Conservation (phyloP, 2,329 filamentous ascomycete species). For the Pestalotiopsis sp. region DNA sequence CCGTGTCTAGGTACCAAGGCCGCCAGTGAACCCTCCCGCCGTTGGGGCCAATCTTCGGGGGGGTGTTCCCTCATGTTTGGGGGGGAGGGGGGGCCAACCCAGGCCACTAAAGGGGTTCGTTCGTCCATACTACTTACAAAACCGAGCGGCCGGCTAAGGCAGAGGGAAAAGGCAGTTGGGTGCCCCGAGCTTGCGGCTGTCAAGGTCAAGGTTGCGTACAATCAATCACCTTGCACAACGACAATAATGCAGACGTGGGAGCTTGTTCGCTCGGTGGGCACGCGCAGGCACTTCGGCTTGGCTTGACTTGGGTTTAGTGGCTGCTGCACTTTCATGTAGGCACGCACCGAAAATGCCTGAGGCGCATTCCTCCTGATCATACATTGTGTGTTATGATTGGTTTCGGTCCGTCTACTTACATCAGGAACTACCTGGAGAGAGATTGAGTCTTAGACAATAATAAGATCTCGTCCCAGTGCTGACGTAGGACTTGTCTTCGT, state of each 20-base stretch:
- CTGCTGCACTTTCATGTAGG: not conserved
- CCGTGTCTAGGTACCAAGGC: not conserved
- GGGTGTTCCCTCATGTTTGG: not conserved
- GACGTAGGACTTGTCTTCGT: not conserved
- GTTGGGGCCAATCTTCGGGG: not conserved
- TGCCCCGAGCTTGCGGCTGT: not conserved
- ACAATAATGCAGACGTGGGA: not conserved
- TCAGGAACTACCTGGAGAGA: not conserved
- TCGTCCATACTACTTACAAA: not conserved
- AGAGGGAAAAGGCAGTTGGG: not conserved
- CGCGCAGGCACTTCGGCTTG: not conserved
- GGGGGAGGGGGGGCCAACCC: not conserved
- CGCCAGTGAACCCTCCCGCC: not conserved
- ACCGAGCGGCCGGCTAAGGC: not conserved
- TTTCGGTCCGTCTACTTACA: not conserved
- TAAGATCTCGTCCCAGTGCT: not conserved
- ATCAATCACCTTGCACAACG: too few species aligned
- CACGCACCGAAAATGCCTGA: not conserved
- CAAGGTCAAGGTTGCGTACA: not conserved
- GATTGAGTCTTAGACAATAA: not conserved
- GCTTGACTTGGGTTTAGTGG: not conserved
- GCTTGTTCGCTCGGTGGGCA: not conserved
- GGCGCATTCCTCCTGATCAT: not conserved
- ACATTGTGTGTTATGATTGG: not conserved
- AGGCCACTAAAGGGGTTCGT: not conserved